Base-by-base conservation (phyloP, 148 eudicot species). In the Polygonum maritimum region DNA sequence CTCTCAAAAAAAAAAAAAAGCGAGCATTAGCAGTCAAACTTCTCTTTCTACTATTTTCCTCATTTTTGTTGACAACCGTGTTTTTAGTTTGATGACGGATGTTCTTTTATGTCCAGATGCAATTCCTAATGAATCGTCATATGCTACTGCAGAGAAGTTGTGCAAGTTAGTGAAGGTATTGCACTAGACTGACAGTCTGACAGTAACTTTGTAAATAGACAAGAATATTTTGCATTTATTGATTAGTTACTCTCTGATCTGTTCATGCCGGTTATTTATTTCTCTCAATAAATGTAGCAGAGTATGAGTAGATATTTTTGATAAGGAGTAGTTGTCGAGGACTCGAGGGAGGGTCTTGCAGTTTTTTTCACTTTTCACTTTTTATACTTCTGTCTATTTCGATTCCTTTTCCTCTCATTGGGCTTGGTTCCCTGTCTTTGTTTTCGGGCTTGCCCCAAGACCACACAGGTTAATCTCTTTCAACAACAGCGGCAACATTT, bases 141-240 rank as follows among this genome's bases (percentile, higher is more conserved):
- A 82, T 79, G 75, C 76, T 80, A 92, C 92, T 81, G 97, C 90
- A 74, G 92, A 90, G 78, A 95, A 88, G 81, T 84, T 92, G 96
- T 81, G 83, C 72, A 93, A 92, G 82, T 81, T 86, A 67, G 97
- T 90, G 69, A 92, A 95, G 97, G 98, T 95, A 78, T 79, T 60
- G 15, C 35, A 22, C 11, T 60, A 60, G 36, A 60, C 10, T 21
- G 33, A 57, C 7, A 19, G n/a, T 10, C 33, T 57, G 4, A 57
- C 7, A 57, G 19, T 51, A 52, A 57, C 63, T 9, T 5, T 19
- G 33, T 19, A 39, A 39, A 39, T 39, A 39, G 41, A 39, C 7
- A 39, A 39, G 0, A 39, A 3, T 39, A 39, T 39, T 39, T 4
- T 4, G 6, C 7, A 4, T 39, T 39, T 39, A 58, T 58, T 22